Conservation (phyloP, 1,139 yeast genomes). For the Scheffersomyces cryptocercus region DNA sequence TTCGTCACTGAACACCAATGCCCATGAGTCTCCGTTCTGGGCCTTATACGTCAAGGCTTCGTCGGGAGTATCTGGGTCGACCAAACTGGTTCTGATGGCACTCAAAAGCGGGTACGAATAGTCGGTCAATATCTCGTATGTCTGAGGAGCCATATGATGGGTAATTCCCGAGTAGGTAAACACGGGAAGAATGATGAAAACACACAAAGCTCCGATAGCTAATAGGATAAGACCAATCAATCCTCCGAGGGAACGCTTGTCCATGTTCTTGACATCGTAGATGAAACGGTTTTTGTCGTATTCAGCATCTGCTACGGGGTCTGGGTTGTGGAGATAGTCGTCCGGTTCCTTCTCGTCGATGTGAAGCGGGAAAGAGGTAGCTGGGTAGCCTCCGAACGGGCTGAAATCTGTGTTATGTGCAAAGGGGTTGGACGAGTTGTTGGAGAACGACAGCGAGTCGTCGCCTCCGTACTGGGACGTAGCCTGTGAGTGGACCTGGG, state of each 20-base stretch:
- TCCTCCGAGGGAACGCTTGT: slow-evolving; percentile 58
- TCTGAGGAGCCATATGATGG: slow-evolving; percentile 26
- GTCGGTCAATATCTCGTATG: slow-evolving; percentile 50
- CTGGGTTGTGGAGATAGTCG: slow-evolving; percentile 91
- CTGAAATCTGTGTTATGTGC: slow-evolving; percentile 42
- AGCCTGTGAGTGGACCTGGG: slow-evolving; percentile 1
- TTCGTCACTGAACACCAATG: slow-evolving; percentile 78
- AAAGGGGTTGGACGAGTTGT: slow-evolving; percentile 11
- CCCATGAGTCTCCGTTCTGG: slow-evolving; percentile 63
- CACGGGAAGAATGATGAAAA: slow-evolving; percentile 74
- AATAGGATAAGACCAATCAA: slow-evolving; percentile 58
- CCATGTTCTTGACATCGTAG: slow-evolving; percentile 61
- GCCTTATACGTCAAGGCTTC: slow-evolving; percentile 48
- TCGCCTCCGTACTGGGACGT: slow-evolving; percentile 2
- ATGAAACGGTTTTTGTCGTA: slow-evolving; percentile 65
- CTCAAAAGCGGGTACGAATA: slow-evolving; percentile 61
- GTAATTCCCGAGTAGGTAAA: slow-evolving; percentile 71
- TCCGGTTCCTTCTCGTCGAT: slow-evolving; percentile 91
- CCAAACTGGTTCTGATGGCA: slow-evolving; percentile 60
- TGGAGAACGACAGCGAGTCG: slow-evolving; percentile 3
- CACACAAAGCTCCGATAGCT: slow-evolving; percentile 57
- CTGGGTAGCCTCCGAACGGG: slow-evolving; percentile 96
- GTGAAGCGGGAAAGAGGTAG: slow-evolving; percentile 78
- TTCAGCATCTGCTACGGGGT: slow-evolving; percentile 83
- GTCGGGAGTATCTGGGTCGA: slow-evolving; percentile 80